Evolutionary conservation across 2,329 filamentous ascomycete species (phyloP), one percentile per base, ranked within the genome.

Genomic region (Emericellopsis atlantica): DNA sequence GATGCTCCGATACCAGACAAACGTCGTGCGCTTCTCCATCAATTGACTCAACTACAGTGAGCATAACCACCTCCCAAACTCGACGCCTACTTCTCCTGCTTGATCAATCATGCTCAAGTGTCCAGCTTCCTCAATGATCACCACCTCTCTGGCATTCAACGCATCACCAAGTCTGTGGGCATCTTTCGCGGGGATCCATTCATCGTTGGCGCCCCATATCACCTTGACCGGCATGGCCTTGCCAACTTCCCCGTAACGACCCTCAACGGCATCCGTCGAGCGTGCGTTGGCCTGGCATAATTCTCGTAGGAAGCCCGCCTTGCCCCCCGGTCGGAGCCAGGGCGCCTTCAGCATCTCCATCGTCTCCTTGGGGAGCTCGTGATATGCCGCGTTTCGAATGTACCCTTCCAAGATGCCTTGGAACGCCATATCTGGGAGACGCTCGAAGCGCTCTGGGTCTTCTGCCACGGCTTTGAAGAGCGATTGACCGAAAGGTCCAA

Each of bases 41-140:
- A 21, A 21, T 21, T 3, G 5, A 21, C 18, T 5, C 4, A 21
- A 5, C 18, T 21, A 21, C 18, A 21, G 42, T 31, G 14, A 21
- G 18, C 18, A 21, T 5, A 60, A 41, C 62, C 63, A 66, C 21
- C 43, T 41, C 0, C 49, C 53, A 3, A 64, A 14, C 46, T 69
- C 64, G 31, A 59, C 49, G 2, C 56, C 61, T 11, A 69, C 46
- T 38, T 51, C 56, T 6, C 51, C 59, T 10, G 48, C 52, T 41
- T 67, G 63, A 45, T 70, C 66, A 46, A 60, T 53, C 60, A 66
- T 65, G 2, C 64, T 48, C 6, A 69, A 38, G 55, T 69, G 66
- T 0, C 65, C 66, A 9, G 65, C 66, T 12, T 50, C 46, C 22
- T 49, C 47, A 24, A 55, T 54, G 48, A 62, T 39, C 3, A 62